These are phyloP conservation scores for Exophiala oligosperma DNA, from an alignment of 2,329 filamentous ascomycete genomes.

Conservation along the genomic window DNA sequence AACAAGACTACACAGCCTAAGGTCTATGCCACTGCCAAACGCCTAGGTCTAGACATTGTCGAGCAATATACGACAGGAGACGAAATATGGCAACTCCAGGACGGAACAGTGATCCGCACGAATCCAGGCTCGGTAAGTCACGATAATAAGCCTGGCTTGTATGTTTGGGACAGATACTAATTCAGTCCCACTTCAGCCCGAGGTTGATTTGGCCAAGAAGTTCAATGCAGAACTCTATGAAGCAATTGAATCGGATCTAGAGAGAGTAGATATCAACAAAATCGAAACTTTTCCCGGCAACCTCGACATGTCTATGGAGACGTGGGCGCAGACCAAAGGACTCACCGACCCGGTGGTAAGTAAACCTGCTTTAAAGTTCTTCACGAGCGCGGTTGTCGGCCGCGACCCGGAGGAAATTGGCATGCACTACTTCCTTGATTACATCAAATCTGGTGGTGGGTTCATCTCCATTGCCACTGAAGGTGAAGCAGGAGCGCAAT, in stretches of 20 bases:
- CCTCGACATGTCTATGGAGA: conserved; percentile 13
- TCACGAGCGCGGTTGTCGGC: conserved; percentile 36
- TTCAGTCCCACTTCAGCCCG: background rate
- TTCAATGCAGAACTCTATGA: conserved; percentile 10
- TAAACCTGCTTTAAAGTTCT: too few relatives aligned
- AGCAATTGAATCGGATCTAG: background rate
- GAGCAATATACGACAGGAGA: conserved; percentile 19
- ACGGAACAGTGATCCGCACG: conserved; percentile 31
- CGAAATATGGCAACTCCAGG: conserved; percentile 41
- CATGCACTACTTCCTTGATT: conserved; percentile 56
- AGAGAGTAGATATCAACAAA: conserved; percentile 11
- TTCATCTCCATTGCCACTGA: conserved; percentile 55
- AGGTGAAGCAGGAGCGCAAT: conserved; percentile 26
- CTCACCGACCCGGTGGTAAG: too few relatives aligned
- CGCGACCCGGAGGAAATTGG: conserved; percentile 50
- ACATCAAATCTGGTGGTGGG: conserved; percentile 54
- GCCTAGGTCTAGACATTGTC: conserved; percentile 32
- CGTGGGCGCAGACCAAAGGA: conserved; percentile 25
- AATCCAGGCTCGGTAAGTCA: conserved; percentile 7
- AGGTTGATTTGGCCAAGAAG: background rate
- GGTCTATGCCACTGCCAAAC: conserved; percentile 40
- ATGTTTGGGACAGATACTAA: background rate
- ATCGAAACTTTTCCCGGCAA: conserved; percentile 5
- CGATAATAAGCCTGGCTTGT: background rate
- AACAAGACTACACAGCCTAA: conserved; percentile 55